These are phyloP conservation scores for Strobilomyces echinocephalus DNA, from an alignment of 768 basidiomycete species.

Conservation along the genomic window DNA sequence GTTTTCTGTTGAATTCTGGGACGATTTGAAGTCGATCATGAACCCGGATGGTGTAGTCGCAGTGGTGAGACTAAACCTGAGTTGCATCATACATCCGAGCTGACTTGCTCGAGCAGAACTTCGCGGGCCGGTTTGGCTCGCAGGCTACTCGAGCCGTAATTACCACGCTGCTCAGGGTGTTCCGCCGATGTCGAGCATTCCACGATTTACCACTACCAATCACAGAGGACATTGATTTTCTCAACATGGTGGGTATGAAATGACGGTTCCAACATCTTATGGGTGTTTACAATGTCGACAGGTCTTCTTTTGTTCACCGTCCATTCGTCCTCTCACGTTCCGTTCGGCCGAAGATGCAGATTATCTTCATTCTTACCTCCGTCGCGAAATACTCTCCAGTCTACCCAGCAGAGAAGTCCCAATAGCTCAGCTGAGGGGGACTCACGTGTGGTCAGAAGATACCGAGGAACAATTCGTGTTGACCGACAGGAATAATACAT, in stretches of 20 bases:
- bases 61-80: conserved; percentile 51
- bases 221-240: conserved; percentile 50
- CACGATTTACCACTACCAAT: conserved; percentile 56
- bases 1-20: conserved; percentile 83
- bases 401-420: conserved; percentile 53
- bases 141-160: conserved; percentile 62
- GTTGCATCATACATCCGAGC: background rate
- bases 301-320: conserved; percentile 81
- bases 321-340: conserved; percentile 51
- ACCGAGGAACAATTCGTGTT: conserved; percentile 49
- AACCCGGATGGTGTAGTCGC: conserved; percentile 70
- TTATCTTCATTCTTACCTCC: conserved; percentile 64
- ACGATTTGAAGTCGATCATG: conserved; percentile 58
- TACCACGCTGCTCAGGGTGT: conserved; percentile 64
- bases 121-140: conserved; percentile 67
- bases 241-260: conserved; percentile 61
- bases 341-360: conserved; percentile 50
- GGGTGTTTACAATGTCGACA: conserved; percentile 27
- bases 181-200: conserved; percentile 78
- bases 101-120: conserved; percentile 52
- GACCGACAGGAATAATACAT: conserved; percentile 56
- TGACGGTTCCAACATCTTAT: conserved; percentile 3
- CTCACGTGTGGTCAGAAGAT: conserved; percentile 11
- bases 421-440: conserved; percentile 36
- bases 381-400: conserved; percentile 52